Evolutionary conservation across 352 stramenopile species (phyloP).

Genomic region (Pythium oligandrum): DNA sequence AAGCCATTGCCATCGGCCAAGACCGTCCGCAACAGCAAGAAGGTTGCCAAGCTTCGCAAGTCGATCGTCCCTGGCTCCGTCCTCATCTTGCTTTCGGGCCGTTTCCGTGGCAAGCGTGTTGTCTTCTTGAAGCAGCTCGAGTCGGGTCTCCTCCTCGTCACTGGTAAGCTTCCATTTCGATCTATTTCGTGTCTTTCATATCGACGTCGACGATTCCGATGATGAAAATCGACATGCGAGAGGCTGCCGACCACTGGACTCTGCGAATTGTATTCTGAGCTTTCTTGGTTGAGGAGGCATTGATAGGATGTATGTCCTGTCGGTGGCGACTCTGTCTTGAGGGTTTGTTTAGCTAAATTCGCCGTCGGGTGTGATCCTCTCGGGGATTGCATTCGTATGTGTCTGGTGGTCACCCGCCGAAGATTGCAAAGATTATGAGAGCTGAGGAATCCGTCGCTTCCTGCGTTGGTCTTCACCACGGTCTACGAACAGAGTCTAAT

Average conservation of each 20-base stretch:
- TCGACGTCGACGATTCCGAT: slow-evolving; percentile 16
- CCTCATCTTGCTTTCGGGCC: slow-evolving; percentile 96
- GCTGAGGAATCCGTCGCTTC: slow-evolving; percentile 34
- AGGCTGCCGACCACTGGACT: slow-evolving; percentile 12
- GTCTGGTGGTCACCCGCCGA: slow-evolving; percentile 12
- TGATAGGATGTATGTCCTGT: too few species aligned
- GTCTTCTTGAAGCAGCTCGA: slow-evolving; percentile 97
- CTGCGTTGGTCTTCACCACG: background rate
- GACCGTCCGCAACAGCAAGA: slow-evolving; percentile 76
- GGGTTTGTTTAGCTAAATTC: background rate
- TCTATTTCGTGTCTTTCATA: too few species aligned
- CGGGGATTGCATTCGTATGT: too few species aligned
- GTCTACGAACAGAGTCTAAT: background rate
- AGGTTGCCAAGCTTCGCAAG: slow-evolving; percentile 92
- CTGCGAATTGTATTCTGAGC: too few species aligned
- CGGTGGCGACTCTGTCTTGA: too few species aligned
- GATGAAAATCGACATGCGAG: slow-evolving; percentile 28
- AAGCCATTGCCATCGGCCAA: slow-evolving; percentile 71
- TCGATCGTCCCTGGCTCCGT: slow-evolving; percentile 97
- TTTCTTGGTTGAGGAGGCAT: too few species aligned
- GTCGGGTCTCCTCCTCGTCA: slow-evolving; percentile 94
- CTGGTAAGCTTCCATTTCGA: slow-evolving; percentile 28
- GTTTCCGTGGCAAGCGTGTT: slow-evolving; percentile 98
- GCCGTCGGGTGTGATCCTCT: background rate
- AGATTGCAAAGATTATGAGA: slow-evolving; percentile 51